phyloP scores from a whole-genome alignment of 345 rosid species.

The Pugionium dolabratum region DNA sequence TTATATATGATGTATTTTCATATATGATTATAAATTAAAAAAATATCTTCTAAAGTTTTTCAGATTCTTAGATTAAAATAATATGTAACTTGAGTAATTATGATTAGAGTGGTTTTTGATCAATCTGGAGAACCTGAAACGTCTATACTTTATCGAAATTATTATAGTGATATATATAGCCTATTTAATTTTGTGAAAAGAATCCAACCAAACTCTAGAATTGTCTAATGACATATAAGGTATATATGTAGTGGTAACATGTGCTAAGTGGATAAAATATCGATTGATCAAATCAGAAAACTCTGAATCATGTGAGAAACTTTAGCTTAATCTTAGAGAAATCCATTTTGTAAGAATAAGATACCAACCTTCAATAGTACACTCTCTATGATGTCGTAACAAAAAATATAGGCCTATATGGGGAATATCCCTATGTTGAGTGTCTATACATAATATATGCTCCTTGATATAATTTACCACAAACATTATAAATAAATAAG shows the following conservation, averaged over 20 bases:
- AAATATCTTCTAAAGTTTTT: too few species aligned
- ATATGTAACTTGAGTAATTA: too few species aligned
- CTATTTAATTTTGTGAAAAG: too few species aligned
- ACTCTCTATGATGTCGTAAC: conserved; percentile 14
- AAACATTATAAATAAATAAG: neutral
- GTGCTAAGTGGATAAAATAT: conserved; percentile 11
- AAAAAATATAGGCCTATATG: conserved; percentile 3
- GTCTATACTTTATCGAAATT: too few species aligned
- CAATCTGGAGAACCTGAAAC: too few species aligned
- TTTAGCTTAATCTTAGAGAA: conserved; percentile 1
- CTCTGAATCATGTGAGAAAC: conserved; percentile 11
- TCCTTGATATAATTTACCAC: neutral
- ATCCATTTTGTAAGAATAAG: conserved; percentile 28
- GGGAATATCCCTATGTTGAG: conserved; percentile 17
- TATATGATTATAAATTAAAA: too few species aligned
- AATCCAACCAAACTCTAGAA: too few species aligned
- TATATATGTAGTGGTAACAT: conserved; percentile 15
- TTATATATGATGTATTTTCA: too few species aligned
- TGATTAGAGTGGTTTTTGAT: too few species aligned
- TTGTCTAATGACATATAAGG: neutral
- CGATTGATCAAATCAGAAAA: conserved; percentile 14
- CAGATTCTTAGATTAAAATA: too few species aligned
- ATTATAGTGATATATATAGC: too few species aligned
- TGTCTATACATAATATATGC: conserved; percentile 11
- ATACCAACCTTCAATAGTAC: conserved; percentile 30